Conservation (phyloP, 495 filamentous ascomycete genomes). For the Neurospora sublineolata region DNA sequence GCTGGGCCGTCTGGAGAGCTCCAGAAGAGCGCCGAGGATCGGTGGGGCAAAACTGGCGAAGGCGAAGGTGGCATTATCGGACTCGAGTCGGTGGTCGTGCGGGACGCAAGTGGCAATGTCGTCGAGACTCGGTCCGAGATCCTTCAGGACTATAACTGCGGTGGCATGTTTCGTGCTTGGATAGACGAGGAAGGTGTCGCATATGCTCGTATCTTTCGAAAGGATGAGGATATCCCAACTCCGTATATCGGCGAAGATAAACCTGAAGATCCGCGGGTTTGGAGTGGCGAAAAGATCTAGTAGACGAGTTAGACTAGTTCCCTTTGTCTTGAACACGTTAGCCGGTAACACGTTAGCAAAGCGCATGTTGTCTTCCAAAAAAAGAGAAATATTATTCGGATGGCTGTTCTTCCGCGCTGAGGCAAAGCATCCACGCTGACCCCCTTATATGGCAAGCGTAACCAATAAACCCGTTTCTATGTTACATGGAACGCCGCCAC, state of each 20-base stretch:
- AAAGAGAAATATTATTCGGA: constrained; percentile 21
- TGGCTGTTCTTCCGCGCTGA: constrained; percentile 10
- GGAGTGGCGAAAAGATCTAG: constrained; percentile 7
- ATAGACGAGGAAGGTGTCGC: constrained; percentile 51
- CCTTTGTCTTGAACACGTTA: neutral
- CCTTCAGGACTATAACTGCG: constrained; percentile 75
- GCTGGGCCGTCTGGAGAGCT: constrained; percentile 65
- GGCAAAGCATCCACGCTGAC: constrained; percentile 6
- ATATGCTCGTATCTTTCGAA: constrained; percentile 50
- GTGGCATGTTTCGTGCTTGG: constrained; percentile 82
- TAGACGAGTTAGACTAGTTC: constrained; percentile 1
- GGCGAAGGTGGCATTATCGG: constrained; percentile 84
- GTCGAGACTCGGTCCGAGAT: constrained; percentile 34
- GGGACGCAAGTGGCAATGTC: constrained; percentile 28
- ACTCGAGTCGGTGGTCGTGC: constrained; percentile 50
- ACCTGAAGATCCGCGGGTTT: neutral
- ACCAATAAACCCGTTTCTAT: constrained; percentile 21
- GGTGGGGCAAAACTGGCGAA: constrained; percentile 69
- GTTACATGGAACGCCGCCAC: constrained; percentile 31
- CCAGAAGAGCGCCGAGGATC: constrained; percentile 58
- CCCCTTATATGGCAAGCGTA: constrained; percentile 11
- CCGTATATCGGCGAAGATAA: constrained; percentile 8
- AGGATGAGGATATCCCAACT: constrained; percentile 15
- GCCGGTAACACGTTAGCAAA: neutral
- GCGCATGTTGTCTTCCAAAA: neutral